Evolutionary conservation across 2,329 filamentous ascomycete genomes (phyloP), one percentile per base, ranked within the genome.

Genomic region (Ophiobolus disseminans): DNA sequence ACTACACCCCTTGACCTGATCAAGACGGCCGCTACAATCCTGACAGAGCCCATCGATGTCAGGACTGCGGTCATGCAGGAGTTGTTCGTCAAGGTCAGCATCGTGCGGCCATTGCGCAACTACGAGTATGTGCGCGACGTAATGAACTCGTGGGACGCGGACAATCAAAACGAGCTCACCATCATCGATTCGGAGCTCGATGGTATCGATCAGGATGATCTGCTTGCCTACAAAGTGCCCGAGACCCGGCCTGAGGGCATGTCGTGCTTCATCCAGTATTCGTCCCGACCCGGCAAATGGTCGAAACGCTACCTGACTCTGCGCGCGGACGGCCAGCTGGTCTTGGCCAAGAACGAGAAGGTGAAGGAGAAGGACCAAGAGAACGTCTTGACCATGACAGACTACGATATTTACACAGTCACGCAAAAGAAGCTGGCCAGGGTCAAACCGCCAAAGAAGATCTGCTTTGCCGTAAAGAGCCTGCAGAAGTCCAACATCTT

Each of bases 101-200:
- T 97, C 2, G 89, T 95, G 70, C 85, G 93, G 30, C 88, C 89
- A 1, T 75, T 97, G 20, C 87, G 93, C 31, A 86, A 86, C 30
- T 97, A 96, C 68, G 93, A 97, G 75, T 85, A 85, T 53, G 82
- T 97, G 23, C 85, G 90, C 50, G 90, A 96, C 63, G 84, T 96
- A 17, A 83, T 97, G 81, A 95, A 96, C 70, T 95, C 91, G 0
- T 97, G 93, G 93, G 90, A 96, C 52, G 80, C 82, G 34, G 91
- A 96, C 69, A 79, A 81, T 2, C 87, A 91, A 60, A 94, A 96
- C 63, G 80, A 82, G 6, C 78, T 97, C 11, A 75, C 89, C 14
- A 80, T 97, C 17, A 75, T 87, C 45, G 80, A 86, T 11, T 78
- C 81, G 2, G 81, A 85, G 28, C 74, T 79, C 2, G 76, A 78